phyloP scores from a whole-genome alignment of 805 yeast genomes.

The Yarrowia yakushimensis region DNA sequence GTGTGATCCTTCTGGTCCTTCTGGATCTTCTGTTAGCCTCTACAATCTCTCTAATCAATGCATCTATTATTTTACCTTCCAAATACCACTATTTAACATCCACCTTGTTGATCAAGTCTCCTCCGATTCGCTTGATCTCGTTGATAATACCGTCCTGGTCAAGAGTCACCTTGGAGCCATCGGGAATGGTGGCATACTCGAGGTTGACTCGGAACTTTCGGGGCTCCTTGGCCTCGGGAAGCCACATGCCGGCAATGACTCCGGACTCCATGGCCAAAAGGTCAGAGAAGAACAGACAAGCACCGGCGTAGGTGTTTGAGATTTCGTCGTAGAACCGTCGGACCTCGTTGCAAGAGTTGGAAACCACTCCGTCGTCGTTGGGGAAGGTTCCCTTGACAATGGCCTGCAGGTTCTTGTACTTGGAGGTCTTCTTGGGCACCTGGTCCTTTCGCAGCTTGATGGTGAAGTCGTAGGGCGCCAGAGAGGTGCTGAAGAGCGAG shows the following conservation, averaged over 20 bases:
- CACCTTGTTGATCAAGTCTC: slow-evolving; percentile 36
- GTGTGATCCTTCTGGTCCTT: no score
- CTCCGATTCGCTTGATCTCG: slow-evolving; percentile 54
- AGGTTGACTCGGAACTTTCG: slow-evolving; percentile 75
- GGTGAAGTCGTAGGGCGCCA: slow-evolving; percentile 79
- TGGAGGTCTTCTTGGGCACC: slow-evolving; percentile 38
- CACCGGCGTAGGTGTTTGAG: slow-evolving; percentile 58
- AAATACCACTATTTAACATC: slow-evolving; percentile 18
- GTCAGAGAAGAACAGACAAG: slow-evolving; percentile 62
- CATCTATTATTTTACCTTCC: background rate
- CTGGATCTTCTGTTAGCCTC: no score
- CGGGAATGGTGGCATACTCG: slow-evolving; percentile 69
- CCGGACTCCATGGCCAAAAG: slow-evolving; percentile 44
- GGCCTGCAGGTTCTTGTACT: slow-evolving; percentile 40
- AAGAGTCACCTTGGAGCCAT: slow-evolving; percentile 31
- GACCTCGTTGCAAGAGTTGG: slow-evolving; percentile 58
- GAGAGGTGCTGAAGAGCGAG: slow-evolving; percentile 72
- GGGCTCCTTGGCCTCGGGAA: slow-evolving; percentile 57
- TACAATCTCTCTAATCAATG: background rate
- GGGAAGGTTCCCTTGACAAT: slow-evolving; percentile 43
- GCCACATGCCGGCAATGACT: slow-evolving; percentile 76
- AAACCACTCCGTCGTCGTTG: slow-evolving; percentile 38
- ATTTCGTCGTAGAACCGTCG: slow-evolving; percentile 59
- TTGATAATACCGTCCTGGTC: slow-evolving; percentile 50
- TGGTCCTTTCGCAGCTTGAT: slow-evolving; percentile 52